A percentile compares a stretch with the other conserved stretches of the same genome.
Conservation (phyloP, 208 protist species). For the Trypanosoma scelopori region DNA sequence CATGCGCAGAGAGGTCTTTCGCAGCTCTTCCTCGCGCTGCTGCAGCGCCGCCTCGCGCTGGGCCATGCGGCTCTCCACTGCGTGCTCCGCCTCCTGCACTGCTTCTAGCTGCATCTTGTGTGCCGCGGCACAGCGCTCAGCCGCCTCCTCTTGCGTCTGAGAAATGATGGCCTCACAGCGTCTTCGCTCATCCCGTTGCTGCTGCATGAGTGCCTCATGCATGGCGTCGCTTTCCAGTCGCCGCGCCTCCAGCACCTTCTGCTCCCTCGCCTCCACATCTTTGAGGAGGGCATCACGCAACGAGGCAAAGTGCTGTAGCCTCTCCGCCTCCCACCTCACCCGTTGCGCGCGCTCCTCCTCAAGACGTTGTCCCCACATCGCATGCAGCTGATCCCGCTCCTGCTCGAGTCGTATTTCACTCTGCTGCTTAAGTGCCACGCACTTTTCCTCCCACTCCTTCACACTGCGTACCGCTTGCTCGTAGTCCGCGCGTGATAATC, state of each 20-base stretch:
- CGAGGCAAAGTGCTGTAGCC: constrained; percentile 15
- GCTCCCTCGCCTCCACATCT: constrained; percentile 21
- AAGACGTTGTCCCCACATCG: constrained; percentile 15
- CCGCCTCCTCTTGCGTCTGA: constrained; percentile 2
- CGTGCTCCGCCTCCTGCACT: constrained; percentile 8
- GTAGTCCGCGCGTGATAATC: constrained; percentile 26
- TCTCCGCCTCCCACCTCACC: constrained; percentile 22
- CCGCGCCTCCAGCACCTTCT: background rate
- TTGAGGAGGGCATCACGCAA: constrained; percentile 24
- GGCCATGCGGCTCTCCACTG: constrained; percentile 24
- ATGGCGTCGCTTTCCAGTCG: constrained; percentile 10
- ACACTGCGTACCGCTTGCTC: constrained; percentile 23
- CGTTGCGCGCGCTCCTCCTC: constrained; percentile 28
- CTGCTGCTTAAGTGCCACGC: constrained; percentile 27
- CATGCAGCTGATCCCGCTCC: constrained; percentile 18
- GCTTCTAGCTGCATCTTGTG: constrained; percentile 28
- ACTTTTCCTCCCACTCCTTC: constrained; percentile 32
- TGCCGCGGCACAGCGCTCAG: constrained; percentile 18
- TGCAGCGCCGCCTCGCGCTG: constrained; percentile 30
- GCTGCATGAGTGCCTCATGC: constrained; percentile 25
- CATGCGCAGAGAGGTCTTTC: constrained; percentile 12
- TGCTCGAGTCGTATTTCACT: constrained; percentile 14
- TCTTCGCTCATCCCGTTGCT: constrained; percentile 17
- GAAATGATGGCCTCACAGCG: constrained; percentile 6
- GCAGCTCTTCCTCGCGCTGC: constrained; percentile 27